phyloP scores from a whole-genome alignment of 2,329 filamentous ascomycete genomes.

The Trichoderma cornu-damae region DNA sequence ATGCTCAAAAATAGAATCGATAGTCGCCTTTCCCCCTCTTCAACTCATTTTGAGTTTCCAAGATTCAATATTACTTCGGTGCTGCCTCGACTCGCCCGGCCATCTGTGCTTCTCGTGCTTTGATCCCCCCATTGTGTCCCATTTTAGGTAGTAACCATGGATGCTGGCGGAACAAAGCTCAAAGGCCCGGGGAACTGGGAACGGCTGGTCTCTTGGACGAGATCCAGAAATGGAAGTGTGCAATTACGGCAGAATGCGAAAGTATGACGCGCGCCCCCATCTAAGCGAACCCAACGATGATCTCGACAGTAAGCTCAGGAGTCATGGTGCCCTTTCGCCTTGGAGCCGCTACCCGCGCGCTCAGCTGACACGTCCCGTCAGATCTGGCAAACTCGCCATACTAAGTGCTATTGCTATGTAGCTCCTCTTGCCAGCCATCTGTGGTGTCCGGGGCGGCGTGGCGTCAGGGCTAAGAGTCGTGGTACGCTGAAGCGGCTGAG shows the following conservation, averaged over 20 bases:
- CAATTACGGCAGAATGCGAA: background rate
- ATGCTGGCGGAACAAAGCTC: background rate
- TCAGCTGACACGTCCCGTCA: background rate
- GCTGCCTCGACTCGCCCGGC: no score
- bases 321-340: background rate
- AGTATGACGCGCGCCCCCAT: background rate
- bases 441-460: background rate
- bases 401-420: no score
- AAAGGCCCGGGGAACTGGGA: background rate
- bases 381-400: background rate
- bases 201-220: background rate
- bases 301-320: no score
- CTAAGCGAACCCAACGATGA: background rate
- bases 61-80: background rate
- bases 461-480: conserved; percentile 5
- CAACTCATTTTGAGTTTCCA: background rate
- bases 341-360: background rate
- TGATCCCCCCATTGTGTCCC: no score
- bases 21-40: background rate
- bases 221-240: background rate
- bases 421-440: background rate
- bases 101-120: no score
- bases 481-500: background rate
- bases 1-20: no score
- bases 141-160: no score